Percentiles rank a stretch among this genome's conserved stretches.
Conservation (phyloP, 1,284 basidiomycete genomes). For the Macrocystidia cucumis region DNA sequence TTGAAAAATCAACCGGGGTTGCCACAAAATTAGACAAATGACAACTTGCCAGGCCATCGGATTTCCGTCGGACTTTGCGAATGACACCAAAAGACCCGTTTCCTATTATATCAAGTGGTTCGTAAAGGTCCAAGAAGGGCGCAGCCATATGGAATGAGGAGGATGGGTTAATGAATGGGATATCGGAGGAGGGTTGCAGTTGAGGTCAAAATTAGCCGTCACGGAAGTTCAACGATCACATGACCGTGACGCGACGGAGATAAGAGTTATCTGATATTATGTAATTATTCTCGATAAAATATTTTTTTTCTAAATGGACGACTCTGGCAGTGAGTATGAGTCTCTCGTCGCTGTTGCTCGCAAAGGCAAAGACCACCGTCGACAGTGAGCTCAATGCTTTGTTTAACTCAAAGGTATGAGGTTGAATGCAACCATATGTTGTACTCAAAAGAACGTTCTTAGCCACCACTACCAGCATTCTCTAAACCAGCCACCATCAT, state of each 20-base stretch:
- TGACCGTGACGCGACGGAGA: conserved; percentile 10
- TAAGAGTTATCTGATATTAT: too few species aligned
- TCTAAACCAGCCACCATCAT: neutral
- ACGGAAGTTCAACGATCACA: conserved; percentile 7
- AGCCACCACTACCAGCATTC: conserved; percentile 9
- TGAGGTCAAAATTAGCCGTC: neutral
- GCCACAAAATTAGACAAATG: conserved; percentile 6
- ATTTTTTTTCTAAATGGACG: too few species aligned
- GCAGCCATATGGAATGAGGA: conserved; percentile 17
- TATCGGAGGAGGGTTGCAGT: conserved; percentile 1
- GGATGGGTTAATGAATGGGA: conserved; percentile 1
- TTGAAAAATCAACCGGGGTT: conserved; percentile 2
- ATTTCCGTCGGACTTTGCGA: conserved; percentile 81
- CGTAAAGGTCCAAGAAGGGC: conserved; percentile 68
- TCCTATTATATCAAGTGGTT: conserved; percentile 86
- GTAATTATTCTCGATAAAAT: too few species aligned
- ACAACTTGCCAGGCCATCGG: conserved; percentile 73
- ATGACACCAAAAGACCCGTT: conserved; percentile 98
- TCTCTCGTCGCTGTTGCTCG: conserved; percentile 19
- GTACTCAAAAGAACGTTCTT: conserved; percentile 1
- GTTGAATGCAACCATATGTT: neutral
- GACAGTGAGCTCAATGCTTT: conserved; percentile 33
- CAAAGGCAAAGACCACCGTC: conserved; percentile 14
- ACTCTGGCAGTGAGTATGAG: conserved; percentile 13
- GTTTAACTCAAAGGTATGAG: conserved; percentile 27